Base-by-base conservation (phyloP, 2,329 filamentous ascomycete genomes). In the Lachnellula occidentalis region DNA sequence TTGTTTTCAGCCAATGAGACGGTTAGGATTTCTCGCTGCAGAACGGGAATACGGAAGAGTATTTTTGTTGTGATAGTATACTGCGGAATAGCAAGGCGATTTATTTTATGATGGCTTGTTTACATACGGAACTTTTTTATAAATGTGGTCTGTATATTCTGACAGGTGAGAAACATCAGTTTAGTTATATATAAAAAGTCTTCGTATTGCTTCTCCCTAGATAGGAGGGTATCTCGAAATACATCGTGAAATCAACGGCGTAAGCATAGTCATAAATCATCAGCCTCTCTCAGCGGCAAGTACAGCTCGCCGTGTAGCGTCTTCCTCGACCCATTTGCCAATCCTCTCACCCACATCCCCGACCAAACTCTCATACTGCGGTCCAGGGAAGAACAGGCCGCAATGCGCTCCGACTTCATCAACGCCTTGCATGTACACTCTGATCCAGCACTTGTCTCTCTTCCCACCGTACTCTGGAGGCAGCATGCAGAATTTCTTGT, bases 331-430 rank as follows among this genome's bases (percentile, higher is more conserved):
- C 89, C 89, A 94, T 17, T 75, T 74, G 59, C 84, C 77, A 54
- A 94, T 81, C 55, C 82, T 74, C 31, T 77, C 77, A 3, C 82
- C 85, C 2, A 90, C 85, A 68, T 92, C 86, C 0, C 85, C 85
- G n/a, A 92, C 83, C n/a, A 92, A 73, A 59, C 72, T 73, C 63
- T 91, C 87, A 66, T 94, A 92, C 54, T 88, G 85, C 56, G 83
- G 78, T 6, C 86, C 85, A 0, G 83, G 72, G 12, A 89, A 81
- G 72, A 95, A 96, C 50, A 96, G 73, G 0, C 87, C 86, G 58
- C 89, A 92, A 68, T 95, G 91, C 9, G 91, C 92, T 6, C 82
- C 85, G 1, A 95, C 87, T 70, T 95, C 89, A 66, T 95, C 91
- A 57, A 94, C 83, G 50, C 83, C 85, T 55, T 86, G 80, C 88